Evolutionary conservation across 768 basidiomycete species (phyloP).

Genomic region (Leccinum incarnatum): DNA sequence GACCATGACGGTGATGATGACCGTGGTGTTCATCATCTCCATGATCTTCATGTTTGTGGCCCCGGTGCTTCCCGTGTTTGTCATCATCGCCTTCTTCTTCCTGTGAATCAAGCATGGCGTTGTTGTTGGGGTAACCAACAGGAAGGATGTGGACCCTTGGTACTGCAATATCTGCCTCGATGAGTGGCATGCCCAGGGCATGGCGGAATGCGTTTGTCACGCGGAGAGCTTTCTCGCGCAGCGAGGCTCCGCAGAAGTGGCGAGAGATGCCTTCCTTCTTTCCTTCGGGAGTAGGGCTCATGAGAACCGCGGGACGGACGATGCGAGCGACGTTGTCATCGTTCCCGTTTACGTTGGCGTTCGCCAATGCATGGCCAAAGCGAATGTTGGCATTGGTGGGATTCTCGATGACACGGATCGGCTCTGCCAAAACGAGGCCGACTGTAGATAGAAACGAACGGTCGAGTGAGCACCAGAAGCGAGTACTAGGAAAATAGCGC

Average conservation of each 20-base stretch:
- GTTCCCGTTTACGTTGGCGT: conserved; percentile 29
- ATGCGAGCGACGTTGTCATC: conserved; percentile 25
- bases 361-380: conserved; percentile 38
- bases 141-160: conserved; percentile 30
- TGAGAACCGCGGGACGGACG: conserved; percentile 13
- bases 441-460: conserved; percentile 12
- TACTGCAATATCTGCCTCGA: conserved; percentile 28
- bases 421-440: conserved; percentile 45
- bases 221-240: conserved; percentile 49
- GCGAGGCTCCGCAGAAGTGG: conserved; percentile 34
- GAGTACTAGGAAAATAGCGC: neutral
- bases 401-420: conserved; percentile 46
- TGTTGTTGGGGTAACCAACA: conserved; percentile 11
- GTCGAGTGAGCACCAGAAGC: neutral
- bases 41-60: neutral
- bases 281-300: conserved; percentile 7
- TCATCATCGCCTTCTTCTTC: conserved; percentile 7
- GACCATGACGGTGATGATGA: conserved; percentile 15
- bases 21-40: conserved; percentile 1
- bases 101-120: neutral
- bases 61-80: conserved; percentile 12
- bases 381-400: conserved; percentile 36
- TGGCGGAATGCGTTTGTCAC: conserved; percentile 55
- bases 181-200: conserved; percentile 52
- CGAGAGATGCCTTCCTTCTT: conserved; percentile 13